These are phyloP conservation scores for Candida tropicalis DNA, from an alignment of 1,139 yeast species.

Conservation along the genomic window DNA sequence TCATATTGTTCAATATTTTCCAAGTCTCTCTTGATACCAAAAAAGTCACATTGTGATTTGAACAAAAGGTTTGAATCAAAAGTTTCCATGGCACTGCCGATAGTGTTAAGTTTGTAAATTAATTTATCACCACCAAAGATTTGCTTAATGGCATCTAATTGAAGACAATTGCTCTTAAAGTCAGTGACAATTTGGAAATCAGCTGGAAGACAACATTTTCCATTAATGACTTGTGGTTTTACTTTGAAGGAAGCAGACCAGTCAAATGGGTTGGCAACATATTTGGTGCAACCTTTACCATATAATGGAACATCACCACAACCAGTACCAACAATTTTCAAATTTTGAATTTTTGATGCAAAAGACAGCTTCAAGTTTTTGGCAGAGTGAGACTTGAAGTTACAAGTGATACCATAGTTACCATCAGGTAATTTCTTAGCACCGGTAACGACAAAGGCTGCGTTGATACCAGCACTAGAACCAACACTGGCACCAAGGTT, in stretches of 20 bases:
- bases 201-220: constrained; percentile 16
- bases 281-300: constrained; percentile 7
- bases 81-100: constrained; percentile 5
- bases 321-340: constrained; percentile 15
- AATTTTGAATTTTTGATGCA: constrained; percentile 7
- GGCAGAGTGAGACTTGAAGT: constrained; percentile 12
- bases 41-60: constrained; percentile 7
- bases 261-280: constrained; percentile 12
- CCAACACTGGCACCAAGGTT: no score
- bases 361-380: constrained; percentile 9
- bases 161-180: constrained; percentile 70
- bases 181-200: constrained; percentile 50
- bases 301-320: constrained; percentile 11
- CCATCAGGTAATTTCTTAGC: constrained; percentile 15
- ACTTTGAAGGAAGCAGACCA: constrained; percentile 16
- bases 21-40: constrained; percentile 12
- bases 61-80: constrained; percentile 8
- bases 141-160: constrained; percentile 22
- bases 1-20: constrained; percentile 5
- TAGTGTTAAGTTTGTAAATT: constrained; percentile 8
- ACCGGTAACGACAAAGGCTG: constrained; percentile 15
- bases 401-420: constrained; percentile 12
- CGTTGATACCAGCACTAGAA: constrained; percentile 13
- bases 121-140: constrained; percentile 9
- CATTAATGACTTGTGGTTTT: constrained; percentile 12